Percentiles rank a stretch among this genome's conserved stretches.
These are phyloP conservation scores for Simplicillium aogashimaense DNA, from an alignment of 2,329 filamentous ascomycete species.

Conservation along the genomic window DNA sequence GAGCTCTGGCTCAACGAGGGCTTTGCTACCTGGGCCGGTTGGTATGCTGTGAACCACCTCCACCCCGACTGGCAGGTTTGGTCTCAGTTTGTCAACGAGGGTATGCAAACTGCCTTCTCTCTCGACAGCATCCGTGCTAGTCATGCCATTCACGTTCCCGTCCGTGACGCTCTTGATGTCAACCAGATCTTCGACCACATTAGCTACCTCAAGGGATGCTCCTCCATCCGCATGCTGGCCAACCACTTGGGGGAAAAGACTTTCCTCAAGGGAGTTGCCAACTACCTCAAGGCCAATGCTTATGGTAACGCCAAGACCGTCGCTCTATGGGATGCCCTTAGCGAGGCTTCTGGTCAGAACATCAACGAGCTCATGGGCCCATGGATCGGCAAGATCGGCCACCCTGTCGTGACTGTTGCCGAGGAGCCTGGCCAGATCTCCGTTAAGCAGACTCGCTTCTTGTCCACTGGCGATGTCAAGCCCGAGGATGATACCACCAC, in stretches of 20 bases:
- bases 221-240: constrained; percentile 92
- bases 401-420: constrained; percentile 77
- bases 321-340: constrained; percentile 83
- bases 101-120: constrained; percentile 82
- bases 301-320: constrained; percentile 88
- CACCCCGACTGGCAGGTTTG: constrained; percentile 97
- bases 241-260: constrained; percentile 78
- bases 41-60: constrained; percentile 82
- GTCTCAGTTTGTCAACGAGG: constrained; percentile 94
- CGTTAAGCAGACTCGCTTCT: constrained; percentile 78
- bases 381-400: constrained; percentile 94
- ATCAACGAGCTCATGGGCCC: constrained; percentile 81
- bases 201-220: constrained; percentile 93
- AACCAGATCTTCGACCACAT: constrained; percentile 98
- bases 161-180: constrained; percentile 86
- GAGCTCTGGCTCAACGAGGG: constrained; percentile 93
- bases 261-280: constrained; percentile 82
- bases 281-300: constrained; percentile 79
- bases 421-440: constrained; percentile 77
- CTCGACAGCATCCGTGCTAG: constrained; percentile 86
- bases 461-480: constrained; percentile 84
- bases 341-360: constrained; percentile 78
- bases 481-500: constrained; percentile 82
- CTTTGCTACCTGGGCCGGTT: constrained; percentile 97
- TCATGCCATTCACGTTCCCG: constrained; percentile 92